Base-by-base conservation (phyloP, 2,329 filamentous ascomycete species). In the Fusarium mexicanum region DNA sequence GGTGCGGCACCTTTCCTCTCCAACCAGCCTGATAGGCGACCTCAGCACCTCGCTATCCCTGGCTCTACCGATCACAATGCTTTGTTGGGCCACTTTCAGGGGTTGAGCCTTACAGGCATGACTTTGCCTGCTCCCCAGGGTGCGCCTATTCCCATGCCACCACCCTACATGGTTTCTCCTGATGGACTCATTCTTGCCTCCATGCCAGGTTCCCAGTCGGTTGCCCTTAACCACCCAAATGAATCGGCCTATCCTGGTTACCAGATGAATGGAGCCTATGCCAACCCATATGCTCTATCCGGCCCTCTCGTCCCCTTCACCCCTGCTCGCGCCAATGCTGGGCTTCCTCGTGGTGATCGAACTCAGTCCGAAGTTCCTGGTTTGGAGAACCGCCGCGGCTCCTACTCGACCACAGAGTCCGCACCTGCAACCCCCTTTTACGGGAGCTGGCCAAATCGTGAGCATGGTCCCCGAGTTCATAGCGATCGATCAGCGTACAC, bases 401-500 rank as follows among this genome's bases (percentile, higher is more conserved):
- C 91, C 5, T 92, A 92, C 80, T 92, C 91, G 3, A 92, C 91
- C 35, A 92, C 87, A 8, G 91, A 92, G 80, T 92, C 91, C 13
- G 88, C 89, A 33, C 88, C 90, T 7, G 88, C 91, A 9, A 93
- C 90, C 37, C 91, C 92, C 1, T 90, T 90, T 77, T 92, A 91
- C 73, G 88, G 67, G 43, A 69, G 35, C 87, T 63, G 86, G 86
- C 58, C 85, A 87, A 41, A 88, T 64, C 87, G 90, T 43, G 90
- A 93, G 67, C 87, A 87, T 76, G 89, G 87, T 47, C 85, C 89
- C 61, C 87, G 89, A 33, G 87, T 92, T 71, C 87, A 89, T 47
- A 86, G 81, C 43, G 91, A 93, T 76, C 87, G 90, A 26, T 91
- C 91, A 17, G 86, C 90, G 40, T 93, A 91, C 79, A 91, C 89